phyloP scores from a whole-genome alignment of 176 grass and related monocot species.

The Urochloa ruziziensis region DNA sequence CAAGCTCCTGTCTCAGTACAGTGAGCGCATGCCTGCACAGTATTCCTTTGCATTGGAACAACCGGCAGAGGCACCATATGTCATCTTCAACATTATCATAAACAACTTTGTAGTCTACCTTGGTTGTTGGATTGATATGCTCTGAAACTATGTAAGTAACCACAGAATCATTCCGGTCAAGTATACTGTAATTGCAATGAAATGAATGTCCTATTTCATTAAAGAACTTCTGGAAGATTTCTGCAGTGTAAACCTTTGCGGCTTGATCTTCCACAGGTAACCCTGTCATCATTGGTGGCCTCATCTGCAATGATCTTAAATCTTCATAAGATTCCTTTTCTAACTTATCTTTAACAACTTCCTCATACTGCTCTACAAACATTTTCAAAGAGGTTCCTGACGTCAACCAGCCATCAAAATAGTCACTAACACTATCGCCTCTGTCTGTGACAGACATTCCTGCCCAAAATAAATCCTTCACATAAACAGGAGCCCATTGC shows the following conservation, averaged over 20 bases:
- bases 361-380: slow-evolving; percentile 71
- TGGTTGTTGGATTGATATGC: slow-evolving; percentile 46
- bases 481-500: slow-evolving; percentile 70
- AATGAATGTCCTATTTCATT: slow-evolving; percentile 66
- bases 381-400: slow-evolving; percentile 65
- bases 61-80: slow-evolving; percentile 78
- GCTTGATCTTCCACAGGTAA: slow-evolving; percentile 66
- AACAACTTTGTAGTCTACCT: slow-evolving; percentile 67
- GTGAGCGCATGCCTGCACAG: slow-evolving; percentile 86
- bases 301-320: slow-evolving; percentile 69
- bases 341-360: slow-evolving; percentile 46
- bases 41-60: slow-evolving; percentile 80
- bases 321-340: slow-evolving; percentile 74
- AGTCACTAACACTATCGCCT: slow-evolving; percentile 54
- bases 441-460: slow-evolving; percentile 69
- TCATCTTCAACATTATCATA: slow-evolving; percentile 78
- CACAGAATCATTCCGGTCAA: slow-evolving; percentile 51
- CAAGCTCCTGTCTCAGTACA: slow-evolving; percentile 72
- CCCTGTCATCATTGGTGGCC: slow-evolving; percentile 48
- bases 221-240: slow-evolving; percentile 75
- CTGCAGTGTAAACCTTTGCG: slow-evolving; percentile 65
- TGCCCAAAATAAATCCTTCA: slow-evolving; percentile 81
- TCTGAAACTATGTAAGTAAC: slow-evolving; percentile 73
- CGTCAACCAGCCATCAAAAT: slow-evolving; percentile 68
- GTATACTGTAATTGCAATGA: slow-evolving; percentile 50